A percentile compares a stretch with the other conserved stretches of the same genome.
Conservation (phyloP, 139 green algal species). For the Tetradesmus lagerheimii region DNA sequence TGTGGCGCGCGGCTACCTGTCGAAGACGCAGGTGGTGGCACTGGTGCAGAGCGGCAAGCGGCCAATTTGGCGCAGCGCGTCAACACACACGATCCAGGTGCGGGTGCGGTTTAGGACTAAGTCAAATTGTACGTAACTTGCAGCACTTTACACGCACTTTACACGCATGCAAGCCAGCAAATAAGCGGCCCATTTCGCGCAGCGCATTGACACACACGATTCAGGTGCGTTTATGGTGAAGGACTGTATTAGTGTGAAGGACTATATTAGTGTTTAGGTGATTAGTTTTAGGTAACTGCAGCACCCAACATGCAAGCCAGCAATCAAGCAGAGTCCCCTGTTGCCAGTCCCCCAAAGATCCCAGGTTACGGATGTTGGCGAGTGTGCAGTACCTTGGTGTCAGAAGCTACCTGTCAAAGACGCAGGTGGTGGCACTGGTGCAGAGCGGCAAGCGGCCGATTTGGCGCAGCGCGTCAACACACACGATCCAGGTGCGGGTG, state of each 20-base stretch:
- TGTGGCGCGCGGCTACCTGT: constrained; percentile 70
- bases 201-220: constrained; percentile 83
- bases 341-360: too few species aligned
- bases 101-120: not conserved
- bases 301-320: too few species aligned
- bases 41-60: constrained; percentile 85
- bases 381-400: too few species aligned
- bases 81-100: constrained; percentile 82
- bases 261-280: too few species aligned
- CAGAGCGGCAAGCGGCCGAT: constrained; percentile 86
- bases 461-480: constrained; percentile 81
- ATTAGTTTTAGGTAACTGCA: too few species aligned
- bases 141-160: not conserved
- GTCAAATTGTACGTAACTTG: not conserved
- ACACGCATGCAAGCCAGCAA: not conserved
- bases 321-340: too few species aligned
- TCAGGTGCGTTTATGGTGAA: constrained; percentile 38
- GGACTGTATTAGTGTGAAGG: too few species aligned
- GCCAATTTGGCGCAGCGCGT: constrained; percentile 85
- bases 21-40: constrained; percentile 76
- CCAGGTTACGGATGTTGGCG: too few species aligned
- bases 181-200: constrained; percentile 86
- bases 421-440: constrained; percentile 85
- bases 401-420: constrained; percentile 69
- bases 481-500: constrained; percentile 81